phyloP scores from a whole-genome alignment of 495 filamentous ascomycete species.

The Tuber magnatum region DNA sequence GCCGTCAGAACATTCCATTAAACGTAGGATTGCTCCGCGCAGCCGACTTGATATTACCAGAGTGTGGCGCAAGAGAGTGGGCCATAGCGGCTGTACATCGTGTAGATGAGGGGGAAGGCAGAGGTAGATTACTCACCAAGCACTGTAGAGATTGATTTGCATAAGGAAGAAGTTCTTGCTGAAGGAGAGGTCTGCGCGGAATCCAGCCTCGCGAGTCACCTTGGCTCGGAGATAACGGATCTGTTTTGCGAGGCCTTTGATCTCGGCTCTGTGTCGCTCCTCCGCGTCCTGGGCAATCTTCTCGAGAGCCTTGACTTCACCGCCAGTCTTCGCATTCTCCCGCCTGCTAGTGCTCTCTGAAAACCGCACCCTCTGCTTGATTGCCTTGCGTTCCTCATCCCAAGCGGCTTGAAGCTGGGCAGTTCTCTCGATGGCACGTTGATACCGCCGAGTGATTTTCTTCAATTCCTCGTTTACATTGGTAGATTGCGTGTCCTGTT shows the following conservation, averaged over 20 bases:
- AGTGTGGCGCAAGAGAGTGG: not conserved
- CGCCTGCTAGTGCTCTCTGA: slow-evolving; percentile 40
- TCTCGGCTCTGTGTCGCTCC: slow-evolving; percentile 66
- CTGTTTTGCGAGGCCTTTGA: slow-evolving; percentile 75
- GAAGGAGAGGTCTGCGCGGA: slow-evolving; percentile 68
- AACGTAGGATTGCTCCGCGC: slow-evolving; percentile 13
- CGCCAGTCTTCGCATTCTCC: slow-evolving; percentile 40
- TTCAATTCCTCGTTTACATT: slow-evolving; percentile 50
- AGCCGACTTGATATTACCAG: not conserved
- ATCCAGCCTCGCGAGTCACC: slow-evolving; percentile 67
- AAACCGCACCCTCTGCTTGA: slow-evolving; percentile 46
- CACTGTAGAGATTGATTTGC: slow-evolving; percentile 70
- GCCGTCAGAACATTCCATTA: slow-evolving; percentile 34
- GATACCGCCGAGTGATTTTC: slow-evolving; percentile 50
- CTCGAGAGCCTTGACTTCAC: slow-evolving; percentile 49
- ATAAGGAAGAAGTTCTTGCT: slow-evolving; percentile 70
- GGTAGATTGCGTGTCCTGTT: slow-evolving; percentile 48
- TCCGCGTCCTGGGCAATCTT: slow-evolving; percentile 44
- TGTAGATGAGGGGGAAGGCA: slow-evolving; percentile 19
- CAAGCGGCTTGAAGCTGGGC: slow-evolving; percentile 45
- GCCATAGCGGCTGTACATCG: not conserved
- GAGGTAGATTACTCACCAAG: slow-evolving; percentile 63
- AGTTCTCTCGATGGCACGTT: slow-evolving; percentile 50
- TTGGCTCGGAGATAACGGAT: slow-evolving; percentile 80
- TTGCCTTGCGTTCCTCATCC: slow-evolving; percentile 48